A percentile compares a stretch with the other conserved stretches of the same genome.
These are phyloP conservation scores for Triangularia setosa DNA, from an alignment of 2,329 filamentous ascomycete genomes.

Conservation along the genomic window DNA sequence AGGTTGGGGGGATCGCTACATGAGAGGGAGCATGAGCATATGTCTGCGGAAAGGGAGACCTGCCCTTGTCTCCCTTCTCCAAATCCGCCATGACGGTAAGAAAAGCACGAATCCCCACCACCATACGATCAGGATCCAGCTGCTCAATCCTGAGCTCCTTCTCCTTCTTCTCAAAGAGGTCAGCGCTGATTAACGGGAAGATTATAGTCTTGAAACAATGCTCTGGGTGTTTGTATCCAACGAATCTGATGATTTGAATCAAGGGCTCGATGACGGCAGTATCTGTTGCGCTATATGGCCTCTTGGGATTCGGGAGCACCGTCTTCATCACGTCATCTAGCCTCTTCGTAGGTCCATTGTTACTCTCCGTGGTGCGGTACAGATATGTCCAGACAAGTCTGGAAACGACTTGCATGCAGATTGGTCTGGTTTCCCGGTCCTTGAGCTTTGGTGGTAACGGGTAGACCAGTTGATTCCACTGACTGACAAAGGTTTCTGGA, in stretches of 20 bases:
- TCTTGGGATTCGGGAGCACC: conserved; percentile 75
- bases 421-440: conserved; percentile 71
- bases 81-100: conserved; percentile 89
- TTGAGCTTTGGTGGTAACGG: conserved; percentile 78
- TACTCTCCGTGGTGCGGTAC: conserved; percentile 73
- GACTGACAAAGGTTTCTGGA: conserved; percentile 73
- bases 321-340: conserved; percentile 86
- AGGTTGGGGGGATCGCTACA: conserved; percentile 46
- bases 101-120: conserved; percentile 94
- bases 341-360: conserved; percentile 66
- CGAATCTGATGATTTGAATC: conserved; percentile 89
- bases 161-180: conserved; percentile 67
- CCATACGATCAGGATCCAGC: conserved; percentile 91
- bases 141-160: conserved; percentile 83
- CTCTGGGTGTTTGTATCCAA: conserved; percentile 90
- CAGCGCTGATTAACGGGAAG: conserved; percentile 92
- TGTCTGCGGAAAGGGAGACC: conserved; percentile 80
- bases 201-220: conserved; percentile 89
- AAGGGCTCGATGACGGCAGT: conserved; percentile 80
- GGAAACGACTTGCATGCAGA: conserved; percentile 85
- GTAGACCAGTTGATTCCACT: conserved; percentile 81
- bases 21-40: conserved; percentile 39
- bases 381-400: conserved; percentile 92
- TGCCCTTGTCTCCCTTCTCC: conserved; percentile 73
- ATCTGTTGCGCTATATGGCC: conserved; percentile 78